Evolutionary conservation across 2,329 filamentous ascomycete species (phyloP), one percentile per base, ranked within the genome.

Genomic region (Fusarium sp.): DNA sequence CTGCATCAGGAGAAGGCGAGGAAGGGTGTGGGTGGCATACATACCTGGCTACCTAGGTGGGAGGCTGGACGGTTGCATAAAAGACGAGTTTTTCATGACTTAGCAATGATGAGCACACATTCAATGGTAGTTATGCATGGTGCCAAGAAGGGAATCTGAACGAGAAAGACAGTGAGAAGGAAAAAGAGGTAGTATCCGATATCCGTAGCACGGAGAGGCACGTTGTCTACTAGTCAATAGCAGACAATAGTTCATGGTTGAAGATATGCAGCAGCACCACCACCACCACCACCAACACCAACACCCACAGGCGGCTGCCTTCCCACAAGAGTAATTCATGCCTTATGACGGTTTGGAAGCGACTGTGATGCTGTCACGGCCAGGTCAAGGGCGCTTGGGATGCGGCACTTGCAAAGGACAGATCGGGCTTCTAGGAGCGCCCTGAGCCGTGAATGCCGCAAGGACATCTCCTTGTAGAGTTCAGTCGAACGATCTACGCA

Each of bases 401-500:
- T 32, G 62, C 61, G 69, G 64, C 64, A 72, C 58, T 69, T 72
- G 54, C n/a, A 25, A 58, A 46, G 44, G 42, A 43, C 43, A 38
- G 62, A 60, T 50, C 19, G 38, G 58, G 61, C 66, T 61, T 62
- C 28, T 30, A 25, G 42, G 43, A 53, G 38, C 52, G 57, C 42
- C 42, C 44, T 61, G 37, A 63, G 67, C 70, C 53, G 47, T 63
- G 49, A 58, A 62, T 69, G 64, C 64, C 52, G 60, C 49, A 35
- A 69, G 50, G 58, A 40, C 46, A 64, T 69, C 64, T 60, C 63
- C 49, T 66, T 52, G 47, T 37, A 58, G 42, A 44, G 33, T 42
- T 43, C 37, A 46, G 65, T 73, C 62, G 38, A 73, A 60, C 46
- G 74, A 71, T 75, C 69, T 70, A 63, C 65, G 40, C 38, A 54